Base-by-base conservation (phyloP, 192 early-diverging fungal species). In the Coemansia sp. region DNA sequence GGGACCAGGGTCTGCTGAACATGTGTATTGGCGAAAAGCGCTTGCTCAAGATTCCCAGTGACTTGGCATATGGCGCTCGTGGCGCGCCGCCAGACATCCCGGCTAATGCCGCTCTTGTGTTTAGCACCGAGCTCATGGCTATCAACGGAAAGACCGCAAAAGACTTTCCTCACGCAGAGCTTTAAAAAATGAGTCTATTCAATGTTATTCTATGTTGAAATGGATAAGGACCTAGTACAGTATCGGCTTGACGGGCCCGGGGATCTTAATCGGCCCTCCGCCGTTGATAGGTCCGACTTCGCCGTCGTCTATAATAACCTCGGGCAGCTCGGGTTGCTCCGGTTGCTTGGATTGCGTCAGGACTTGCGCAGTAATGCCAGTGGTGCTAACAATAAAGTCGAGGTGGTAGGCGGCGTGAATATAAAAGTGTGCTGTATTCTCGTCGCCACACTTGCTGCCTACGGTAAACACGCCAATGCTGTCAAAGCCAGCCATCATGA, bases 1-100 rank as follows among this genome's bases (percentile, higher is more conserved):
- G 91, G 91, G 88, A 88, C 73, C 84, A 89, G 83, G 95, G 94
- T 73, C 89, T 98, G 51, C 91, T 93, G 20, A 84, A 93, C 71
- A 89, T 98, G 88, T 93, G 91, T 37, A 73, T 97, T 25, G 94
- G 94, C 54, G 90, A 97, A 81, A 86, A 87, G 61, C 93, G 94
- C 29, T 86, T 77, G 58, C 82, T 98, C 19, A 84, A 84, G 42
- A 95, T 95, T 62, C 88, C 90, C 12, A 83, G 90, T 54, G 93
- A 92, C 62, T 89, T 86, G 82, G 92, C 82, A 6, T 94, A 96
- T 63, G 93, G 94, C 37, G 87, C 87, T 43, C 75, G 90, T 9
- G 92, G 93, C 37, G 83, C 87, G 37, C 87, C 87, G 17, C 84
- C 84, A 14, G 82, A 83, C 19, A 96, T 96, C 68, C 95, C 95